phyloP scores from a whole-genome alignment of 257 asterid genomes.

The Solanum paucissectum region DNA sequence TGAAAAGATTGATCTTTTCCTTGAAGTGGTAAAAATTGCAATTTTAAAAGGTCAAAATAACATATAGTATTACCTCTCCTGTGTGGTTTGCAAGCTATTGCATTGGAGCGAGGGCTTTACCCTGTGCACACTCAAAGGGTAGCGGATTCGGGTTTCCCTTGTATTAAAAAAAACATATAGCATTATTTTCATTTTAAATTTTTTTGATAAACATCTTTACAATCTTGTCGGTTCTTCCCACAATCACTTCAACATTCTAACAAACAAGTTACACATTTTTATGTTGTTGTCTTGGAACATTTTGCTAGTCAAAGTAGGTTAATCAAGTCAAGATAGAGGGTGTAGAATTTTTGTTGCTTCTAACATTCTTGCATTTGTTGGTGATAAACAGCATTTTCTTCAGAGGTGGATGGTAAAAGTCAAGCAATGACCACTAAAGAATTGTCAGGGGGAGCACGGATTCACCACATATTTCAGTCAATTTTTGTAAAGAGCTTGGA shows the following conservation, averaged over 20 bases:
- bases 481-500: constrained; percentile 85
- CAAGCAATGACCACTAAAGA: constrained; percentile 87
- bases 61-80: not conserved
- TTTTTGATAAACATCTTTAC: not conserved
- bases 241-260: not conserved
- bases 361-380: not conserved
- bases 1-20: not conserved
- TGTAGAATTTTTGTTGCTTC: not conserved
- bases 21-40: not conserved
- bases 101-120: not conserved
- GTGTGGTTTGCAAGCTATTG: not conserved
- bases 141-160: not conserved
- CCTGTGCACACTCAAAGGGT: not conserved
- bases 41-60: not conserved
- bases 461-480: constrained; percentile 85
- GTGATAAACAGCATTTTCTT: constrained; percentile 59
- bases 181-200: not conserved
- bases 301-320: not conserved
- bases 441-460: constrained; percentile 96
- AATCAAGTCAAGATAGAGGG: not conserved
- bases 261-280: not conserved
- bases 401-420: constrained; percentile 85
- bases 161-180: not conserved
- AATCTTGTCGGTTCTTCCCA: not conserved
- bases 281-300: not conserved